A percentile compares a stretch with the other conserved stretches of the same genome.
phyloP scores from a whole-genome alignment of 768 basidiomycete species.

The Omphalotus guepiniiformis region DNA sequence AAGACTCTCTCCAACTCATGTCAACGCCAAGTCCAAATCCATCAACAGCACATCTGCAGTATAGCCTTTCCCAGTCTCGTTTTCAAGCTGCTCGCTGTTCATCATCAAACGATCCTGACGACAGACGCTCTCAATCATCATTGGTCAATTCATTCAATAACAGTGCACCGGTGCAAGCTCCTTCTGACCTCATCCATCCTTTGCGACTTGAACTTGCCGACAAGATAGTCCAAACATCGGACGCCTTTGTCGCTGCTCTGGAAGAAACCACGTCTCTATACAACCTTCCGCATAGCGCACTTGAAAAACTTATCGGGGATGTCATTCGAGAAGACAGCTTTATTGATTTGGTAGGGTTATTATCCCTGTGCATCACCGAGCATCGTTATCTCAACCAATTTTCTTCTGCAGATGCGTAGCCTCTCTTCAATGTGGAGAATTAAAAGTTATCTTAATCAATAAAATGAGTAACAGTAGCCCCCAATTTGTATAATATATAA shows the following conservation, averaged over 20 bases:
- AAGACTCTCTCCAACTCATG: not conserved
- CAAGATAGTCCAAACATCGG: slow-evolving; percentile 3
- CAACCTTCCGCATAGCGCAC: slow-evolving; percentile 41
- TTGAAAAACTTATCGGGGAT: slow-evolving; percentile 56
- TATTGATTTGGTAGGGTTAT: slow-evolving; percentile 55
- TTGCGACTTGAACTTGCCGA: not conserved
- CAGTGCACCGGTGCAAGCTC: slow-evolving; percentile 3
- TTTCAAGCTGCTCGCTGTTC: slow-evolving; percentile 5
- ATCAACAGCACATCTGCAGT: not conserved
- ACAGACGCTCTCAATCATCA: slow-evolving; percentile 6
- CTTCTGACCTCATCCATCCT: too few species aligned
- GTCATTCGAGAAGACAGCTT: slow-evolving; percentile 78
- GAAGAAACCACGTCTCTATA: slow-evolving; percentile 47
- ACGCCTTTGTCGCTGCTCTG: slow-evolving; percentile 34
- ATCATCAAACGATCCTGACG: too few species aligned
- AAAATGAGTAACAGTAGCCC: not conserved
- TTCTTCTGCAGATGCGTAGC: slow-evolving; percentile 41
- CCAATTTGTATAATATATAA: too few species aligned
- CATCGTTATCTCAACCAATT: not conserved
- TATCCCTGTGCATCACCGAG: not conserved
- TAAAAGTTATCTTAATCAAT: slow-evolving; percentile 33
- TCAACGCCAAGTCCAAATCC: too few species aligned
- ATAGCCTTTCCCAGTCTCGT: not conserved
- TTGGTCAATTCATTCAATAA: not conserved
- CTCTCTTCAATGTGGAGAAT: slow-evolving; percentile 51